Base-by-base conservation (phyloP, 1,139 yeast species). In the Wickerhamomyces sp. region DNA sequence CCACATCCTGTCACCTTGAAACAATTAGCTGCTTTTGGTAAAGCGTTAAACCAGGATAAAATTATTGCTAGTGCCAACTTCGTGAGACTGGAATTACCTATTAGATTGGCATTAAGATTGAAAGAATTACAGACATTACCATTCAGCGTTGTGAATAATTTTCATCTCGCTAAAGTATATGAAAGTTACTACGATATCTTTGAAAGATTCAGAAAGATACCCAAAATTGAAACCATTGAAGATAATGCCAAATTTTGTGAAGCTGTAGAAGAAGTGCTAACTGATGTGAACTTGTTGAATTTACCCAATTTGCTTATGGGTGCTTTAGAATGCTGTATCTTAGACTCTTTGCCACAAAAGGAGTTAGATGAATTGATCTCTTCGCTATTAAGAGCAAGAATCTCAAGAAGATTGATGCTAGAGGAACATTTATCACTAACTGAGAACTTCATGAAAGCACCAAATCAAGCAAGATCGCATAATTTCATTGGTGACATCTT, bases 221-320 rank as follows among this genome's bases (percentile, higher is more conserved):
- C 87, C 3, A 63, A 72, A 30, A 82, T 90, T 48, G 68, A 71
- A 22, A 76, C 81, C 1, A 60, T 88, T 37, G 79, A 81, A 33
- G 95, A 88, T 40, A 90, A 90, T 56, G 81, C 77, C 28, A 63
- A 65, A 50, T 89, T 90, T 58, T 83, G 95, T 56, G 65, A 66
- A 27, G 71, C 78, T 31, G 67, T 89, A 42, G 71, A 76, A 26
- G 67, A 72, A 24, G 73, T 89, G 47, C 65, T 90, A 49, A 69
- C 71, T 17, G 90, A 84, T 59, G 83, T 79, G 52, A 96, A 90
- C 62, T 70, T 87, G 36, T 68, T 81, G 43, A 86, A 88, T 50
- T 69, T 90, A 44, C 92, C 97, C 1, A 92, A 89, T 57, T 68
- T 90, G 46, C 84, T 90, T 72, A 86, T 88, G 90, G 97, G 97